Base-by-base conservation (phyloP, 305 asterid genomes). In the Withania somnifera region DNA sequence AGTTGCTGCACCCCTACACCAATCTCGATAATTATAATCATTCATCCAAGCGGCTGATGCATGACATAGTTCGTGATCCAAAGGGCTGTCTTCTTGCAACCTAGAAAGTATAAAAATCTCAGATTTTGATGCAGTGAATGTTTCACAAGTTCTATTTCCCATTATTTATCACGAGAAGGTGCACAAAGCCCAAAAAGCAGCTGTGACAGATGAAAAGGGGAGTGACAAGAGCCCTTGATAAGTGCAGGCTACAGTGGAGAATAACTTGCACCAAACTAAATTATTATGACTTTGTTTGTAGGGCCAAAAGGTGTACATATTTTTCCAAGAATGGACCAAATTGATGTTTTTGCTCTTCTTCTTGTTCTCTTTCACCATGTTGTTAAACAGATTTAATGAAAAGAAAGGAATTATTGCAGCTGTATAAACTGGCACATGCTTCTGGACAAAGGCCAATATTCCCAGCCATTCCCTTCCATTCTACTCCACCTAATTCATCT, bases 391-490 rank as follows among this genome's bases (percentile, higher is more conserved):
- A 69, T 71, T 78, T 84, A 51, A 84, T 78, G 51, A 53, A 80
- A 66, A 51, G 82, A 56, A 76, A 56, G 8, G 63, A 68, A 50
- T 24, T 11, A 71, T 45, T 60, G 54, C 34, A 63, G 66, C 51
- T 83, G 84, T 4, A 11, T 78, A 68, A 83, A 81, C 61, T n/a
- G 81, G 87, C 88, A 79, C 68, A 40, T 22, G 75, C 84, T 85
- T 67, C n/a, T 78, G 73, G 88, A 87, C 88, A 87, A 85, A 87
- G 60, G 22, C 85, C 80, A 78, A 85, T 84, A 83, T 85, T 81
- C 84, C 78, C 54, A 79, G 84, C 60, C 84, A 81, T 79, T 67
- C 88, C 60, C 84, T 78, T 73, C 82, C 56, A 53, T 77, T 81
- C 81, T 83, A 83, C 83, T 83, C 86, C 85, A 61, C 81, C 77